Base-by-base conservation (phyloP, 164 flowering plant species). In the Aristolochia fimbriata region DNA sequence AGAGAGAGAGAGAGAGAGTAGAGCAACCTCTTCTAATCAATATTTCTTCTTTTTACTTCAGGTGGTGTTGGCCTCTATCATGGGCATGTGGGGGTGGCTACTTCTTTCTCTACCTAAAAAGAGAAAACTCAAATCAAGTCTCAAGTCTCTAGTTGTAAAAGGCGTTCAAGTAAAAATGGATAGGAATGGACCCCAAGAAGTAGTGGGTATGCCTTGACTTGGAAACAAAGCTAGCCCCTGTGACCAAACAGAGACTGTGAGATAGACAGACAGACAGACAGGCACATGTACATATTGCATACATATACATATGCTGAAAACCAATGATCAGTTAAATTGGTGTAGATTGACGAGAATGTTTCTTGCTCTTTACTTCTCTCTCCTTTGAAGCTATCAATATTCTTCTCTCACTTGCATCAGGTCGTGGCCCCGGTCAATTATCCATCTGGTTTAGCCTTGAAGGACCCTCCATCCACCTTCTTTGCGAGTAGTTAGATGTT, bases 201-300 rank as follows among this genome's bases (percentile, higher is more conserved):
- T 27, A 27, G 30, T 27, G 30, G 30, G 30, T 27, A 27, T 55
- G 30, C 11, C 58, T 55, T 55, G 13, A 31, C 58, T 55, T 55
- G 58, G 20, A 55, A 55, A 55, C 58, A 55, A 55, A 55, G 58
- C 58, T 27, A 27, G 5, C 30, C 15, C 12, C 21, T 17, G 58
- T 27, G 15, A 9, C 20, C 58, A 55, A 24, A 24, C 27, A 22
- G 15, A 10, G 25, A 55, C n/a, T 37, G 4, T 15, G 16, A 25
- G 14, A 7, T 37, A 0, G 3, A 27, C 27, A 25, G 6, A 23
- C 58, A 11, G 16, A 19, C 21, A 4, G 41, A 10, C 17, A 20
- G 25, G 15, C 17, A 27, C 30, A 27, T 27, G 5, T 5, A 27
- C 30, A 27, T 5, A 27, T 2, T 27, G 5, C 30, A 27, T 5